These are phyloP conservation scores for Neurospora cerealis DNA, from an alignment of 495 filamentous ascomycete species.

Conservation along the genomic window DNA sequence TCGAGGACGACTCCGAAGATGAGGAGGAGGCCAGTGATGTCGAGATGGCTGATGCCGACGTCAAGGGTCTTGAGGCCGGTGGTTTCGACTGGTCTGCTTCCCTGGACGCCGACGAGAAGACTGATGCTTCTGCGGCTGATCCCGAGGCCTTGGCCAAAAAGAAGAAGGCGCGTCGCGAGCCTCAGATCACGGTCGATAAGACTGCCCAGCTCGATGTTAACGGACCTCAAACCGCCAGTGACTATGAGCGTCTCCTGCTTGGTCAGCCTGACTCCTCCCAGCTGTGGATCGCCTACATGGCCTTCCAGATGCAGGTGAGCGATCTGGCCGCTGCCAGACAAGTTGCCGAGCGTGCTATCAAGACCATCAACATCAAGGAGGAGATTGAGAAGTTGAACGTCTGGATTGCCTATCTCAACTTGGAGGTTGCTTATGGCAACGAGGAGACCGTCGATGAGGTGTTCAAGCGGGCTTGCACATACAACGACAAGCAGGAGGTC, in stretches of 20 bases:
- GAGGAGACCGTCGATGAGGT: slow-evolving; percentile 76
- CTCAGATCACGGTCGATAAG: slow-evolving; percentile 73
- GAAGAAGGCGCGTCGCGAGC: slow-evolving; percentile 62
- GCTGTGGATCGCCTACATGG: slow-evolving; percentile 94
- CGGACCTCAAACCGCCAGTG: slow-evolving; percentile 81
- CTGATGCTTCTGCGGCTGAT: slow-evolving; percentile 35
- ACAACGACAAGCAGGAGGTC: slow-evolving; percentile 85
- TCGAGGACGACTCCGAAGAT: slow-evolving; percentile 31
- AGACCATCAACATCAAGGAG: slow-evolving; percentile 78
- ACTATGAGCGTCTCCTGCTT: slow-evolving; percentile 88
- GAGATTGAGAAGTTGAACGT: slow-evolving; percentile 86
- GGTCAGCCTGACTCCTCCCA: slow-evolving; percentile 82
- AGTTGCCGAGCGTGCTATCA: slow-evolving; percentile 79
- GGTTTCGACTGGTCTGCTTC: slow-evolving; percentile 85
- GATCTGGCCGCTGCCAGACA: slow-evolving; percentile 78
- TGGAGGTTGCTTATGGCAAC: slow-evolving; percentile 83
- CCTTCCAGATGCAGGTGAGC: slow-evolving; percentile 85
- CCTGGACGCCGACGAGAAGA: slow-evolving; percentile 33
- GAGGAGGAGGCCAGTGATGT: slow-evolving; percentile 37
- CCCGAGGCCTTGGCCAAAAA: slow-evolving; percentile 51
- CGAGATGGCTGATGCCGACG: slow-evolving; percentile 36
- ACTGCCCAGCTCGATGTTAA: slow-evolving; percentile 81
- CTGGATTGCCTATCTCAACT: slow-evolving; percentile 88
- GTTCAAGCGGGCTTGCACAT: slow-evolving; percentile 88
- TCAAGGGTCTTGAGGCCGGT: slow-evolving; percentile 56